Conservation (phyloP, 2,329 filamentous ascomycete genomes). For the Leptographium galeiforme region DNA sequence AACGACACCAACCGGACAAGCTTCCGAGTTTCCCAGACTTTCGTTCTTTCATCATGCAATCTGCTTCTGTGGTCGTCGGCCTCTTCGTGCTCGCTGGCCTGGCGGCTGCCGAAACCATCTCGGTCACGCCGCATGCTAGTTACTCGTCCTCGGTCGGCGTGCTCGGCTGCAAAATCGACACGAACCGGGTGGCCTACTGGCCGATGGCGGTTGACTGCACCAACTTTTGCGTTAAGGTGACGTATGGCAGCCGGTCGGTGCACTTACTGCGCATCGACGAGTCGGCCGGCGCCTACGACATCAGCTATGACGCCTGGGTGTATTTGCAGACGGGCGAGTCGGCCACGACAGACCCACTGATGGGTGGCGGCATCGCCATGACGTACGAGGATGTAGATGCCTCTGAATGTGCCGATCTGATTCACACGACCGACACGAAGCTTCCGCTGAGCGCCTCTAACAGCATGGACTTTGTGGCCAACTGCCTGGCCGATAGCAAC, state of each 20-base stretch:
- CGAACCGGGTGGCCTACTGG: conserved; percentile 49
- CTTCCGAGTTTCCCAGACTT: too few species aligned
- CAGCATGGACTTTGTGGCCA: conserved; percentile 40
- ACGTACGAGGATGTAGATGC: conserved; percentile 34
- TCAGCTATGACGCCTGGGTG: conserved; percentile 49
- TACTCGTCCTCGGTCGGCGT: conserved; percentile 46
- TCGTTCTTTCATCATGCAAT: too few species aligned
- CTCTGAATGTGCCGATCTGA: conserved; percentile 33
- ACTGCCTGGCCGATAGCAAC: conserved; percentile 26
- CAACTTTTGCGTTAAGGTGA: conserved; percentile 42
- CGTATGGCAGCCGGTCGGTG: conserved; percentile 32
- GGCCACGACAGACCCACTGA: conserved; percentile 29
- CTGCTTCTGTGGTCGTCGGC: not conserved
- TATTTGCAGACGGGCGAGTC: conserved; percentile 37
- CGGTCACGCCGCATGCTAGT: conserved; percentile 39
- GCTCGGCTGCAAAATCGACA: conserved; percentile 46
- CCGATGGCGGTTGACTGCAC: conserved; percentile 37
- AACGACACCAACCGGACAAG: too few species aligned
- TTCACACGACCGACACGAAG: conserved; percentile 34
- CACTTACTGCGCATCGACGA: conserved; percentile 45
- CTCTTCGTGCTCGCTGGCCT: not conserved
- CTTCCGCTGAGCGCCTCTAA: conserved; percentile 41
- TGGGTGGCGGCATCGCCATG: conserved; percentile 38
- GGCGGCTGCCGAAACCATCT: conserved; percentile 14
- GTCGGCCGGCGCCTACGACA: conserved; percentile 42